Conservation (phyloP, 192 early-diverging fungal genomes). For the Backusella sp. region DNA sequence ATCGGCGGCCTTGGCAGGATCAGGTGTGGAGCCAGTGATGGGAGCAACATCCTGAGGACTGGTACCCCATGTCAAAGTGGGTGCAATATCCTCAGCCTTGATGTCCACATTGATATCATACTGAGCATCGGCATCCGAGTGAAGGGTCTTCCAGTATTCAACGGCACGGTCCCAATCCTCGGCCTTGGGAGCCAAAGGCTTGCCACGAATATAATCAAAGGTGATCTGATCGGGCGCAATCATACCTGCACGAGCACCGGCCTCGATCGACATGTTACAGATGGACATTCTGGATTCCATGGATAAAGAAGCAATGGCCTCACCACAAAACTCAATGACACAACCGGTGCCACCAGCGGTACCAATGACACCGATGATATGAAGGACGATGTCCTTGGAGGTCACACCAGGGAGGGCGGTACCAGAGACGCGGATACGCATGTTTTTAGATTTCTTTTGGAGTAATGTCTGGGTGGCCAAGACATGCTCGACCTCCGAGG, state of each 20-base stretch:
- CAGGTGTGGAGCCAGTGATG: slow-evolving; percentile 61
- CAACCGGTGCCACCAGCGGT: slow-evolving; percentile 70
- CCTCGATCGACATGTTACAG: slow-evolving; percentile 78
- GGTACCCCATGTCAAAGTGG: slow-evolving; percentile 72
- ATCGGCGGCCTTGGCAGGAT: slow-evolving; percentile 48
- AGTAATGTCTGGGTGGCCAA: slow-evolving; percentile 69
- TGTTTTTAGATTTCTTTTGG: slow-evolving; percentile 70
- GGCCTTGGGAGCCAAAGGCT: slow-evolving; percentile 56
- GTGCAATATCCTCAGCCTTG: slow-evolving; percentile 54
- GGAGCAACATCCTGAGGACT: slow-evolving; percentile 64
- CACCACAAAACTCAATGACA: slow-evolving; percentile 69
- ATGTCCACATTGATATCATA: slow-evolving; percentile 65
- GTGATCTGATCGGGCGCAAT: slow-evolving; percentile 70
- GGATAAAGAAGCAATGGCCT: slow-evolving; percentile 50
- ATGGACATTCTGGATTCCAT: slow-evolving; percentile 75
- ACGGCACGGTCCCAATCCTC: slow-evolving; percentile 61
- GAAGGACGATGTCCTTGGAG: slow-evolving; percentile 66
- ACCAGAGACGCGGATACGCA: slow-evolving; percentile 59
- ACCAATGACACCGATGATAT: slow-evolving; percentile 69
- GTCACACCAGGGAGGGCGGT: slow-evolving; percentile 49
- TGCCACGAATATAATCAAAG: slow-evolving; percentile 61
- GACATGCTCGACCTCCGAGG: slow-evolving; percentile 75
- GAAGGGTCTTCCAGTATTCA: slow-evolving; percentile 58
- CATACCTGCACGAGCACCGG: slow-evolving; percentile 71
- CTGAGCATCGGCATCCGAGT: slow-evolving; percentile 58